Evolutionary conservation across 139 green algal genomes (phyloP), one percentile per base, ranked within the genome.

Genomic region (Micractinium conductrix): DNA sequence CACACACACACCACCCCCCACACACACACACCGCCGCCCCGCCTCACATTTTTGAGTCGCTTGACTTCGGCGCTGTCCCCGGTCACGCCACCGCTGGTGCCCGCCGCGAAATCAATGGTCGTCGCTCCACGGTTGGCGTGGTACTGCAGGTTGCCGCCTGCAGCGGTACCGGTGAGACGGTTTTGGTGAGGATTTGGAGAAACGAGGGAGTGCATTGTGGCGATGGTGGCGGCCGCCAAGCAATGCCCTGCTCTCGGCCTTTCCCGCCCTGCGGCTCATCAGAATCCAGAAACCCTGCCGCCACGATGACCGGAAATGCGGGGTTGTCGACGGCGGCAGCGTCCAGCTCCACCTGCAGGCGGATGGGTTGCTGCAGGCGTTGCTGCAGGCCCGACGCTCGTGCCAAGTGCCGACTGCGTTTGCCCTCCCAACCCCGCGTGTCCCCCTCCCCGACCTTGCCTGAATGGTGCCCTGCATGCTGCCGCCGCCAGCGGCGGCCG

Each of bases 231-330:
- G n/a, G n/a, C n/a, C n/a, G n/a, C n/a, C n/a, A n/a, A n/a, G n/a
- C n/a, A n/a, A n/a, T n/a, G n/a, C n/a, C n/a, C n/a, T n/a, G n/a
- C n/a, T n/a, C n/a, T n/a, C n/a, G n/a, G n/a, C n/a, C n/a, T n/a
- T n/a, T n/a, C n/a, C n/a, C n/a, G n/a, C n/a, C 5, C 10, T 6
- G 14, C 63, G 6, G n/a, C 74, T 26, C 50, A 80, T 50, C 35
- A 4, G 74, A 80, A 35, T 68, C 44, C 22, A 85, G 43, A 10
- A 3, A 67, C 26, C 87, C 88, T 21, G 86, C 58, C 16, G 82
- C 79, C 26, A 86, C 79, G 58, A 89, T 86, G 48, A 91, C 44
- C 43, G 63, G 53, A 7, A 86, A 55, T 40, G 71, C 35, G 33
- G 60, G 43, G n/a, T 60, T 37, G 22, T 33, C n/a, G 22, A 42